Base-by-base conservation (phyloP, 2,329 filamentous ascomycete species). In the Aspergillus glaucus region DNA sequence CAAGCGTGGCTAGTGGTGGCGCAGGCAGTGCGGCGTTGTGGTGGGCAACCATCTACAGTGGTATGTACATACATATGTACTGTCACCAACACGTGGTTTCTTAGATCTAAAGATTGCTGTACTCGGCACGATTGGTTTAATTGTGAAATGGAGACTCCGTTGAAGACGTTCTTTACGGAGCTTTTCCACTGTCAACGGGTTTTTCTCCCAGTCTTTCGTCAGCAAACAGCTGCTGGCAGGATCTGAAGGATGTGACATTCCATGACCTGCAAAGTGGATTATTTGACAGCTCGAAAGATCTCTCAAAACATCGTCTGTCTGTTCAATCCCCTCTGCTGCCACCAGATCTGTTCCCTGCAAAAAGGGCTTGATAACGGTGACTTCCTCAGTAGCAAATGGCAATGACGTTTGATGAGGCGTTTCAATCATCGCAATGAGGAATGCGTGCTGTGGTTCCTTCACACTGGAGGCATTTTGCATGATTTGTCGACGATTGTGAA, bases 251-350 rank as follows among this genome's bases (percentile, higher is more conserved):
- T 71, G 47, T 0, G 62, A 53, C 1, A 22, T 2, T 0, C 66
- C 70, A 46, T 57, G 71, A 6, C 72, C 67, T 1, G 72, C 71
- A 45, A 75, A 75, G 50, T 75, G 71, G 48, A 73, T 70, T 4
- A 74, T 64, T 9, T 58, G 52, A 53, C 63, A 68, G 0, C 1
- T 30, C n/a, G 2, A 14, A 14, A 43, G n/a, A 36, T 49, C 24
- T 4, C 19, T 17, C 6, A 36, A 17, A 14, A n/a, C 34, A 2
- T n/a, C 34, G 5, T 14, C 34, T 36, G 34, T 36, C 4, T 36
- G 34, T 14, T 17, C 12, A 5, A 14, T 8, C 12, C 34, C 34
- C 21, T 42, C 47, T 4, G 43, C 47, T 9, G 43, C 43, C 15
- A 42, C 41, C 7, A 49, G 6, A 12, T 30, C 41, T 3, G 45